Evolutionary conservation across 1,139 yeast species (phyloP).

Genomic region (Yamadazyma dendronema): DNA sequence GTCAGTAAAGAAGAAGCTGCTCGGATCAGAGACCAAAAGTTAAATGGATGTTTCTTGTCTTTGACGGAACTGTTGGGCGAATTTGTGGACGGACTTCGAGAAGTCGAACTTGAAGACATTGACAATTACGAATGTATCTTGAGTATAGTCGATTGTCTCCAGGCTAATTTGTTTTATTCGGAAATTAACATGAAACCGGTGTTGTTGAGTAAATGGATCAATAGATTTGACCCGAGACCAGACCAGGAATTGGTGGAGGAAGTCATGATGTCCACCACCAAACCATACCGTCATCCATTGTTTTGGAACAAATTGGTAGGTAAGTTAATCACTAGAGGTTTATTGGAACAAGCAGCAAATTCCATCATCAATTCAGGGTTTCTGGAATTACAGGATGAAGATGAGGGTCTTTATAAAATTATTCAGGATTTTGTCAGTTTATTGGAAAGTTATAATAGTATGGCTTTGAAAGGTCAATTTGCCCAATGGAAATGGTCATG

Average conservation of each 20-base stretch:
- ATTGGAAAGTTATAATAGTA: constrained; percentile 38
- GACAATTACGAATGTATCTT: constrained; percentile 26
- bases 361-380: constrained; percentile 44
- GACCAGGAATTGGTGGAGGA: constrained; percentile 45
- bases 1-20: constrained; percentile 12
- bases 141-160: constrained; percentile 56
- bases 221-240: constrained; percentile 63
- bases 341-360: constrained; percentile 53
- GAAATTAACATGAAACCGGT: constrained; percentile 45
- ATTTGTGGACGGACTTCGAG: constrained; percentile 16
- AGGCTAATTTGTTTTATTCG: constrained; percentile 49
- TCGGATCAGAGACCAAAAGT: constrained; percentile 12
- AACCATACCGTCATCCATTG: constrained; percentile 51
- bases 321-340: constrained; percentile 62
- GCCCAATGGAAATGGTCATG: constrained; percentile 50
- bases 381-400: constrained; percentile 31
- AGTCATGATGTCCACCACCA: constrained; percentile 41
- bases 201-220: constrained; percentile 58
- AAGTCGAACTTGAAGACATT: constrained; percentile 16
- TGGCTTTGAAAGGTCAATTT: constrained; percentile 44
- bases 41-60: constrained; percentile 29
- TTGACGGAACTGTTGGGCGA: constrained; percentile 23
- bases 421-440: constrained; percentile 48
- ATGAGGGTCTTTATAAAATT: constrained; percentile 31
- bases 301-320: constrained; percentile 66